Evolutionary conservation across 2,329 filamentous ascomycete genomes (phyloP), one percentile per base, ranked within the genome.

Genomic region (Talaromyces sp.): DNA sequence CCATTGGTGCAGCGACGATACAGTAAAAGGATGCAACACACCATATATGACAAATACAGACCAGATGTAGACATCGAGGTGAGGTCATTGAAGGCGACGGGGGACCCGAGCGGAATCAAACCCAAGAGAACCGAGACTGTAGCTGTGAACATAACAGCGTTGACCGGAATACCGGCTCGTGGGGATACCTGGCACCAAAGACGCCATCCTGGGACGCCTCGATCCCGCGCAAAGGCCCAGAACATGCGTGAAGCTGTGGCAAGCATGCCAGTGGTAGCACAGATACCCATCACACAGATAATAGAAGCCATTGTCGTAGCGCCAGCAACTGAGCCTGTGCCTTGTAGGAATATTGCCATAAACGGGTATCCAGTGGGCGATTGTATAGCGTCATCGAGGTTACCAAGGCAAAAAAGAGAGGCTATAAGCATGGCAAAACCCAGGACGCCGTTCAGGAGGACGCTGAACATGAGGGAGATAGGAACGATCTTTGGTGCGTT

Each of bases 361-460:
- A 87, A 87, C 0, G 87, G 86, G 61, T 84, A 86, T 1, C 80
- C 81, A 0, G 84, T 85, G 0, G 78, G 77, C 0, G 79, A 80
- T 0, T 3, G 3, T 27, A 27, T 27, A 6, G 27, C 27, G 27
- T 27, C 27, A 6, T 27, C 27, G 27, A 84, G 73, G 64, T 87
- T 79, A 1, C 79, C 80, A n/a, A 87, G 75, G 27, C 81, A 84
- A 67, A 86, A 88, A 13, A 85, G 78, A 41, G 85, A 75, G 0
- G 84, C 82, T 11, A 87, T 76, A 15, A 86, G 69, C 78, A 87
- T 85, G 22, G 81, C 77, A 52, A 87, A 84, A 0, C 85, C 86
- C 0, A 86, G 73, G 0, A 78, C 69, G 3, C 82, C 84, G 63
- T 87, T 87, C 52, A 87, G 74, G 0, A 79, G 65, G 0, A 86